Conservation (phyloP, 164 flowering plant species). For the Macadamia integrifolia region DNA sequence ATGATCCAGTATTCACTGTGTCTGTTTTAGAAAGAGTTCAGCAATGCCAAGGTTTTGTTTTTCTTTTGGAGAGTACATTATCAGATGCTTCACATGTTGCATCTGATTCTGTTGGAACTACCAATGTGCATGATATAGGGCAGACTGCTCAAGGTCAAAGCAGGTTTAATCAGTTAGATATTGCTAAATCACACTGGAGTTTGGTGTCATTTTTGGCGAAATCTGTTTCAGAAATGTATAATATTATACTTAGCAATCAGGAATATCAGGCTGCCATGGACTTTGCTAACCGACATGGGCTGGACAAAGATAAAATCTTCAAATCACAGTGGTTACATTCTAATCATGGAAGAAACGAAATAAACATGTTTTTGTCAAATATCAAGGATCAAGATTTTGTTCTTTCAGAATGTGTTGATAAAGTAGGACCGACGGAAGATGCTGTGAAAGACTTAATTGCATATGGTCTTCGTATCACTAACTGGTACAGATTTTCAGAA, state of each 20-base stretch:
- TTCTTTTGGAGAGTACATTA: slow-evolving; percentile 51
- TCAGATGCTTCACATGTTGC: slow-evolving; percentile 20
- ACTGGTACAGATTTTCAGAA: slow-evolving; percentile 47
- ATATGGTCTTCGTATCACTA: slow-evolving; percentile 65
- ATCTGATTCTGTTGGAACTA: slow-evolving; percentile 19
- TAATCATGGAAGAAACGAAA: slow-evolving; percentile 45
- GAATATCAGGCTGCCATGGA: slow-evolving; percentile 65
- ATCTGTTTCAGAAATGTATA: slow-evolving; percentile 72
- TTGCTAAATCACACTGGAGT: slow-evolving; percentile 46
- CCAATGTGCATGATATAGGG: slow-evolving; percentile 17
- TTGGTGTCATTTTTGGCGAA: slow-evolving; percentile 63
- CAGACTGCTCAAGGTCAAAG: slow-evolving; percentile 28
- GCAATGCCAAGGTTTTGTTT: slow-evolving; percentile 43
- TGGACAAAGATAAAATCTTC: slow-evolving; percentile 71
- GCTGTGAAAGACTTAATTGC: slow-evolving; percentile 62
- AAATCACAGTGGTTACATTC: slow-evolving; percentile 89
- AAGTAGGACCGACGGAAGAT: slow-evolving; percentile 77
- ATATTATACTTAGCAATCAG: slow-evolving; percentile 41
- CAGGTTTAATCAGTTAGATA: slow-evolving; percentile 21
- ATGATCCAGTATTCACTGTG: slow-evolving; percentile 38
- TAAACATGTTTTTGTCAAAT: slow-evolving; percentile 49
- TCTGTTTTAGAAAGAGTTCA: slow-evolving; percentile 64
- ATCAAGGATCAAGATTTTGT: slow-evolving; percentile 71
- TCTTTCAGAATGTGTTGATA: slow-evolving; percentile 70
- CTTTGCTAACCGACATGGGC: slow-evolving; percentile 63